Conservation (phyloP, 1,139 yeast species). For the Zygoascus sp. region DNA sequence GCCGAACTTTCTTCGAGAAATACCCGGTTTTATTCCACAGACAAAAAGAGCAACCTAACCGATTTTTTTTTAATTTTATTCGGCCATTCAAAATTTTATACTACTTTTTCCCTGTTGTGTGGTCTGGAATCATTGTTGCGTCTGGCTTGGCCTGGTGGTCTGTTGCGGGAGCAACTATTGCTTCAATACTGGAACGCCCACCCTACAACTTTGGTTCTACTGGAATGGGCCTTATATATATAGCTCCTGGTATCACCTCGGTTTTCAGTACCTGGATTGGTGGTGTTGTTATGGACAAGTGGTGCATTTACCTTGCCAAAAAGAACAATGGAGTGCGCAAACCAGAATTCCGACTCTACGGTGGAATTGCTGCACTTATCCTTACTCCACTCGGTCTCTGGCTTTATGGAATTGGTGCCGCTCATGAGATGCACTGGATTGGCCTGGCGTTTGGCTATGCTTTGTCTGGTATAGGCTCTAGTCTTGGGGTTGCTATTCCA, state of each 20-base stretch:
- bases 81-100: slow-evolving; percentile 23
- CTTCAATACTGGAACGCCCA: slow-evolving; percentile 43
- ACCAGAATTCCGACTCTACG: slow-evolving; percentile 71
- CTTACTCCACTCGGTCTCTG: slow-evolving; percentile 67
- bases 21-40: slow-evolving; percentile 35
- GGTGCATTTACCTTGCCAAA: slow-evolving; percentile 64
- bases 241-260: slow-evolving; percentile 54
- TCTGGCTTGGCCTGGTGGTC: slow-evolving; percentile 54
- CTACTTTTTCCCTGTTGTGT: slow-evolving; percentile 53
- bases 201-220: slow-evolving; percentile 65
- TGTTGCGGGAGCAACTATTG: slow-evolving; percentile 54
- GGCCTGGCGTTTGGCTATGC: slow-evolving; percentile 46
- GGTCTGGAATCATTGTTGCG: slow-evolving; percentile 61
- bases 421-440: slow-evolving; percentile 57
- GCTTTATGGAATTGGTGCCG: slow-evolving; percentile 74
- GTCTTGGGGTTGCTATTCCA: slow-evolving; percentile 49
- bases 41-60: slow-evolving; percentile 17
- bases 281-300: slow-evolving; percentile 60
- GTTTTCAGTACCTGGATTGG: slow-evolving; percentile 58
- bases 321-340: slow-evolving; percentile 64
- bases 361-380: slow-evolving; percentile 55
- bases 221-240: slow-evolving; percentile 72
- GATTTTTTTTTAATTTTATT: slow-evolving; percentile 19
- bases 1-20: slow-evolving; percentile 30
- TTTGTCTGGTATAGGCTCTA: slow-evolving; percentile 28